phyloP scores from a whole-genome alignment of 2,329 filamentous ascomycete genomes.

The Fusarium udum region DNA sequence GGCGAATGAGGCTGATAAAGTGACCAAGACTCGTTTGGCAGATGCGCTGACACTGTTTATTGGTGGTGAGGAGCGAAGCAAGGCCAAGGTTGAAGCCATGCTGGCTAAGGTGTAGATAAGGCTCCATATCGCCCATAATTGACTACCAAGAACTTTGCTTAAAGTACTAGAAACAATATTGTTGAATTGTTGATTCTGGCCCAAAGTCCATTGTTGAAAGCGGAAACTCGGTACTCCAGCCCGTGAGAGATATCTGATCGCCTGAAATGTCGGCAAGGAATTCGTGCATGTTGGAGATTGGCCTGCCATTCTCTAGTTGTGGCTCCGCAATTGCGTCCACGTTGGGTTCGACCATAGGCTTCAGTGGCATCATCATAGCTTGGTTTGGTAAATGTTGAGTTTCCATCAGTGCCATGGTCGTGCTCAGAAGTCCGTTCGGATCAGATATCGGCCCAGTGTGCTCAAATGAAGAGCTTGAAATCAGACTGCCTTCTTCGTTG shows the following conservation, averaged over 20 bases:
- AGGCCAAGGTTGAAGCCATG: slow-evolving; percentile 48
- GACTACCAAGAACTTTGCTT: fast-evolving
- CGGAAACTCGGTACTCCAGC: neutral
- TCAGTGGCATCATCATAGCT: neutral
- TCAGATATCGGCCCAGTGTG: neutral
- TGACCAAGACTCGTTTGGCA: slow-evolving; percentile 49
- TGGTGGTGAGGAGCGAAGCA: slow-evolving; percentile 51
- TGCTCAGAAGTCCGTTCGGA: fast-evolving
- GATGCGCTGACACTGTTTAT: slow-evolving; percentile 54
- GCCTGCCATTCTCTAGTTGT: neutral
- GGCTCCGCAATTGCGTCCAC: neutral
- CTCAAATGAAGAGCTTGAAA: neutral
- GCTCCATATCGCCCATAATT: neutral
- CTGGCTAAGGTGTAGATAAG: slow-evolving; percentile 16
- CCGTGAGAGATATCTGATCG: neutral
- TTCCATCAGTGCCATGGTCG: neutral
- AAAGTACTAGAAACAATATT: neutral
- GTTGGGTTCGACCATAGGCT: neutral
- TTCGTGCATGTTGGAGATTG: neutral
- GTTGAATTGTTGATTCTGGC: neutral
- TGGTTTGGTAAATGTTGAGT: neutral
- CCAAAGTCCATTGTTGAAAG: neutral
- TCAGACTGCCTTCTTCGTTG: fast-evolving
- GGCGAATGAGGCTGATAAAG: slow-evolving; percentile 52
- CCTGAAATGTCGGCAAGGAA: neutral